phyloP scores from a whole-genome alignment of 73 alveolate genomes.

The Tetrahymena elliotti region DNA sequence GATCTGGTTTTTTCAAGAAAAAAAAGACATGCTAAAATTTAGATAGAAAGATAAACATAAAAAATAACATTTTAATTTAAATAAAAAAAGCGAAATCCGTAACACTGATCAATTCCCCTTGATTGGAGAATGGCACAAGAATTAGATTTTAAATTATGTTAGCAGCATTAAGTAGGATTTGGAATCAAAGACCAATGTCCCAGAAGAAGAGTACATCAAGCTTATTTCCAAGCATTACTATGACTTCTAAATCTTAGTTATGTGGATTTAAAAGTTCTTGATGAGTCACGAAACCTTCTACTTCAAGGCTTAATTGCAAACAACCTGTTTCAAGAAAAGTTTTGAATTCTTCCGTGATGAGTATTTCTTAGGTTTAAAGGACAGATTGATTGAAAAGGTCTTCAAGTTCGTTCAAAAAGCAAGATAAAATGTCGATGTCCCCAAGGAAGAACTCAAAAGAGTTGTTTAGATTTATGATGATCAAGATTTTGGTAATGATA shows the following conservation, averaged over 20 bases:
- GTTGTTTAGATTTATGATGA: not conserved
- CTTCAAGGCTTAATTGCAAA: not conserved
- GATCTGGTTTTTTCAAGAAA: not conserved
- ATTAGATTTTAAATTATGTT: not conserved
- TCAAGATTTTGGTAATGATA: not conserved
- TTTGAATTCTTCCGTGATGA: not conserved
- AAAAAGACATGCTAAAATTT: not conserved
- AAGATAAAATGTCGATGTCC: not conserved
- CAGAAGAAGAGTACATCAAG: not conserved
- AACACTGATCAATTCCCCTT: not conserved
- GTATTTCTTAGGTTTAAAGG: not conserved
- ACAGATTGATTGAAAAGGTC: not conserved
- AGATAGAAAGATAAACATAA: not conserved
- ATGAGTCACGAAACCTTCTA: not conserved
- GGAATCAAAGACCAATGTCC: not conserved
- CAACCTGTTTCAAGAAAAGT: not conserved
- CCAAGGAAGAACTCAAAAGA: not conserved
- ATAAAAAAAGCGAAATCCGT: not conserved
- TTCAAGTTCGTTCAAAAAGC: not conserved
- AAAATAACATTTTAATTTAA: not conserved
- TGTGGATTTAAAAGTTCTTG: not conserved
- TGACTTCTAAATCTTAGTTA: not conserved
- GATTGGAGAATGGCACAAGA: not conserved
- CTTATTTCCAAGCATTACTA: not conserved
- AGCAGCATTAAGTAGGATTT: not conserved